Base-by-base conservation (phyloP, 352 stramenopile species). In the Phytophthora hibernalis region DNA sequence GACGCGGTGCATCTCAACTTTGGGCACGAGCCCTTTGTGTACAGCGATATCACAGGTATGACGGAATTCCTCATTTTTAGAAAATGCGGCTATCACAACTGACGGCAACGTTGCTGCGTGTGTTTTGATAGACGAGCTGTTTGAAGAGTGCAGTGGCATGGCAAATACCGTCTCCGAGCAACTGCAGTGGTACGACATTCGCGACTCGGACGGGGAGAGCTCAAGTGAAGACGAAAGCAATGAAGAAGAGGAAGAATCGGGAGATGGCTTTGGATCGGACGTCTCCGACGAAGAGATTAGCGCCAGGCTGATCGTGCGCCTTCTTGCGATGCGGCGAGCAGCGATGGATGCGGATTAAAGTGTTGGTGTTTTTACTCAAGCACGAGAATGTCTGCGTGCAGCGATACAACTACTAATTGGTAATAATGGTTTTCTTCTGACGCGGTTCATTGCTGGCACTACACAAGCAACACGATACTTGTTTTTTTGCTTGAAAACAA, bases 1-100 rank as follows among this genome's bases (percentile, higher is more conserved):
- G 83, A 93, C 43, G 76, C 75, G 3, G 69, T 97, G 20, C 85
- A 93, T 24, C 72, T 96, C 30, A 97, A 97, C 68, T 95, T 93
- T 74, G 89, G 89, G 0, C 83, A 90, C 56, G 81, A 91, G 38
- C 86, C 90, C 2, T 95, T 95, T 35, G 60, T 66, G 18, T 71
- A 74, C 44, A 61, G 31, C 24, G 38, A 45, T 26, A 61, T 77
- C 22, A 49, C 59, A 67, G 69, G 69, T 77, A 64, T 24, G 44
- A 33, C 22, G 22, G 16, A 9, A 24, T 50, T 20, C 31, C 37
- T 43, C 18, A 15, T 37, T 20, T 33, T 5, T n/a, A n/a, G n/a
- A n/a, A n/a, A 31, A 31, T 31, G 26, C 9, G 26, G 26, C 26
- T 33, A n/a, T 33, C 28, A 33, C 28, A 12, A 2, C 28, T 33